Base-by-base conservation (phyloP, 1,139 yeast genomes). In the Lodderomyces parapsilosis region DNA sequence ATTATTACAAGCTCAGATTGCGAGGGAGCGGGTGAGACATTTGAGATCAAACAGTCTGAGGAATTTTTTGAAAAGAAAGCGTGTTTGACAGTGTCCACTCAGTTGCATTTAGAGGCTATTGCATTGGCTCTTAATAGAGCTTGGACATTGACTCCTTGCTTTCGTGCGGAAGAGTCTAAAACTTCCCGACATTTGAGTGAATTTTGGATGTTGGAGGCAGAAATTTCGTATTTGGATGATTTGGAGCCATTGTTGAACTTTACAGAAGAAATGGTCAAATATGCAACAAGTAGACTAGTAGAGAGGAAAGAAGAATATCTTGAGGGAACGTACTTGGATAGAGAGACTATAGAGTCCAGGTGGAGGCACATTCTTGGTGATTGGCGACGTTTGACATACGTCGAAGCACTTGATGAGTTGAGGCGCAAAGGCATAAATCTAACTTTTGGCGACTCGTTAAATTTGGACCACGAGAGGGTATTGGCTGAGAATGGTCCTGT, bases 201-300 rank as follows among this genome's bases (percentile, higher is more conserved):
- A 61, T 94, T 94, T 62, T 93, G 98, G 97, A 91, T 94, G 97
- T 66, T 93, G 3, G 99, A 94, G 62, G 96, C 91, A 0, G 99
- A 94, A 58, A 62, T 90, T 24, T 81, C 90, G 11, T 86, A 86
- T 59, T 66, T 86, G 2, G 72, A 76, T 9, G 62, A 68, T 11
- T 73, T 90, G 6, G 57, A 61, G 2, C 86, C 85, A 49, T 65
- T 94, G 43, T 83, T 93, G 11, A 57, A 57, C 2, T 77, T 89
- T 43, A 80, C 86, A 1, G 96, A 90, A 60, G 56, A 60, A 2
- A 82, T 91, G 91, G 71, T 89, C 39, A 76, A 81, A 44, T 56
- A 62, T 36, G 76, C 83, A 2, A 80, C 83, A 1, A 54, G 57
- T 1, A 58, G 55, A 4, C 58, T 84, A 20, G 47, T 36, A 5